Evolutionary conservation across 768 basidiomycete genomes (phyloP).

Genomic region (Termitomyces sp.): DNA sequence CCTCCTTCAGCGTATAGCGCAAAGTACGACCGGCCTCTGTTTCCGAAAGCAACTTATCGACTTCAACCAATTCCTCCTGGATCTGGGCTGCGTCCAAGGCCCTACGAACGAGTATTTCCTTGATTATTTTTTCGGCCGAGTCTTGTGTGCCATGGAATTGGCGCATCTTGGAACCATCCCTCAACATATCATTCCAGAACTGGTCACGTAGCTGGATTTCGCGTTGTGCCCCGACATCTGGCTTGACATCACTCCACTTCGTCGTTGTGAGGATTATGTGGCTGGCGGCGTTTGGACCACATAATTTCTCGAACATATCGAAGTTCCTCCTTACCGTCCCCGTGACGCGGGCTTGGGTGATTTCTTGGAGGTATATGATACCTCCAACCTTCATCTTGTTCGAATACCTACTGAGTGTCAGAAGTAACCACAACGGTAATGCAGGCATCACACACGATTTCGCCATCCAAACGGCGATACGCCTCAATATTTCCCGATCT

Average conservation of each 20-base stretch:
- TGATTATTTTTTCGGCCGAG: slow-evolving; percentile 26
- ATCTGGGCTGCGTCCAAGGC: slow-evolving; percentile 18
- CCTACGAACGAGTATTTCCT: slow-evolving; percentile 12
- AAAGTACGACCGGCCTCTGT: slow-evolving; percentile 18
- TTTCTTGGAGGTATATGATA: slow-evolving; percentile 12
- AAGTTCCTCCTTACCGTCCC: slow-evolving; percentile 15
- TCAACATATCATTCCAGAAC: slow-evolving; percentile 28
- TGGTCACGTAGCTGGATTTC: slow-evolving; percentile 22
- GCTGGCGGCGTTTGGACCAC: slow-evolving; percentile 6
- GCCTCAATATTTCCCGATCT: slow-evolving; percentile 8
- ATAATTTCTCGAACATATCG: slow-evolving; percentile 12
- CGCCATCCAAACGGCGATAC: slow-evolving; percentile 10
- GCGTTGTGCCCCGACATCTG: slow-evolving; percentile 18
- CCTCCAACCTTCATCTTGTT: slow-evolving; percentile 8
- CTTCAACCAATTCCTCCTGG: slow-evolving; percentile 21
- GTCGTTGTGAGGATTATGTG: slow-evolving; percentile 19
- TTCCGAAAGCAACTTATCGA: slow-evolving; percentile 17
- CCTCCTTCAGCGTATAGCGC: slow-evolving; percentile 15
- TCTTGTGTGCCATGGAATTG: slow-evolving; percentile 18
- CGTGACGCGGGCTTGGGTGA: slow-evolving; percentile 14
- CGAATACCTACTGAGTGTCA: slow-evolving; percentile 3
- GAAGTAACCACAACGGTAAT: neutral
- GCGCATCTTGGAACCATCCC: slow-evolving; percentile 21
- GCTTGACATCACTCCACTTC: slow-evolving; percentile 31
- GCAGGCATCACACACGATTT: slow-evolving; percentile 1